phyloP scores from a whole-genome alignment of 169 alveolate species.

The Cryptosporidium canis region DNA sequence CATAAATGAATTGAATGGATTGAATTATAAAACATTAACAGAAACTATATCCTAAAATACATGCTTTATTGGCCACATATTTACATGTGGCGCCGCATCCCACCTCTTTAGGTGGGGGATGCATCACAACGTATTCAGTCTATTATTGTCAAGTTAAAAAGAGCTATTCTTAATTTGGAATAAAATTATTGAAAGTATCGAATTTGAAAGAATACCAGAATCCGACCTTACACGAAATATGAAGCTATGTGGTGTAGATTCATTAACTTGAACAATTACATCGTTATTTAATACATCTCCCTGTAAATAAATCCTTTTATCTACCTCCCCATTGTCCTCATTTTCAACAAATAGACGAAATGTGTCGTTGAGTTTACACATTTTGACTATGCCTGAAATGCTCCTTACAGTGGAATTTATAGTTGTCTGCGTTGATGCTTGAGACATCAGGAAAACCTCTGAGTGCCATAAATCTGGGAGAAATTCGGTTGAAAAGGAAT shows the following conservation, averaged over 20 bases:
- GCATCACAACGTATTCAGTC: constrained; percentile 68
- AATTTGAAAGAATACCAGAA: constrained; percentile 33
- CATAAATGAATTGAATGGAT: background rate
- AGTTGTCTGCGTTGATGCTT: background rate
- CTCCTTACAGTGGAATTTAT: background rate
- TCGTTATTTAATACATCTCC: constrained; percentile 17
- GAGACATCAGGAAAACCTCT: constrained; percentile 21
- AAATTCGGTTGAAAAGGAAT: background rate
- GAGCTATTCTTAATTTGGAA: constrained; percentile 4
- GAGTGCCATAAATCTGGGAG: constrained; percentile 53
- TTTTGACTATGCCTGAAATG: constrained; percentile 1
- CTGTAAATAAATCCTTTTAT: background rate
- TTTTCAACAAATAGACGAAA: constrained; percentile 1
- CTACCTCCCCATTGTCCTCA: background rate
- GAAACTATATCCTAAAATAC: constrained; percentile 23
- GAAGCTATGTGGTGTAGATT: background rate
- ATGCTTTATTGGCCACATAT: constrained; percentile 65
- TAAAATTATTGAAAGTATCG: constrained; percentile 14
- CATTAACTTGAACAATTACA: constrained; percentile 20
- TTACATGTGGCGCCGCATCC: constrained; percentile 75
- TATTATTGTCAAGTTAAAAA: constrained; percentile 44
- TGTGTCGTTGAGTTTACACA: constrained; percentile 33
- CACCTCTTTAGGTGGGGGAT: constrained; percentile 70
- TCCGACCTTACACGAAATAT: constrained; percentile 58
- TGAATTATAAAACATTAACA: background rate